Evolutionary conservation across 208 protist genomes (phyloP).

Genomic region (Porcisia hertigi): DNA sequence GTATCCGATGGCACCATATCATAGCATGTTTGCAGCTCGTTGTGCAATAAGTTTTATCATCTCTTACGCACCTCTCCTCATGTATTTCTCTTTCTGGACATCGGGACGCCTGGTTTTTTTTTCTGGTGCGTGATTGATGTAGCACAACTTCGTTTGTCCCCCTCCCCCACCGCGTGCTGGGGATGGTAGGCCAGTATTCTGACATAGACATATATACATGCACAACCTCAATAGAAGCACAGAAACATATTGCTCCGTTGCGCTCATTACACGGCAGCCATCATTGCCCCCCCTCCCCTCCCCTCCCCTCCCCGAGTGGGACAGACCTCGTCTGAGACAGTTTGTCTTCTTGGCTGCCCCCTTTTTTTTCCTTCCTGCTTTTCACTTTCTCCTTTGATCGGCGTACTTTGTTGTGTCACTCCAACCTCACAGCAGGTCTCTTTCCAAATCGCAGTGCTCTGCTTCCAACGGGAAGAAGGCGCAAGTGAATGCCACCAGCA

Average conservation of each 20-base stretch:
- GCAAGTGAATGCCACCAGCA: not conserved
- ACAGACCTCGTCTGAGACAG: not conserved
- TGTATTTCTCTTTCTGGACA: not conserved
- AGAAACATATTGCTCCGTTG: not conserved
- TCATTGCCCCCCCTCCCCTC: not conserved
- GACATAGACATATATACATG: not conserved
- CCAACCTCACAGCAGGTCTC: not conserved
- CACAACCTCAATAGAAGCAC: conserved; percentile 1
- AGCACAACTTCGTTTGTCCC: not conserved
- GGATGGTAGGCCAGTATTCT: not conserved
- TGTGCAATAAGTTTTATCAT: not conserved
- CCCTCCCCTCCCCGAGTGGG: not conserved
- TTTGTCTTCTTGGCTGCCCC: not conserved
- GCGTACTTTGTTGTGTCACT: not conserved
- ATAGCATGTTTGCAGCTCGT: not conserved
- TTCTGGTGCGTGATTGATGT: conserved; percentile 1
- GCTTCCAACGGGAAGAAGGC: not conserved
- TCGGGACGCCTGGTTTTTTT: not conserved
- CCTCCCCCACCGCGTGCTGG: not conserved
- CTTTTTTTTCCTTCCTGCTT: not conserved
- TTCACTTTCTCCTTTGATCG: too few relatives aligned
- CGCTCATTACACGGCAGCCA: not conserved
- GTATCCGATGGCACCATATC: not conserved
- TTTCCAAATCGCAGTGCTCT: not conserved
- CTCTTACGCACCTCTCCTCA: not conserved